Percentiles rank a stretch among this genome's conserved stretches.
Conservation (phyloP, 768 basidiomycete genomes). For the Suillus subalutaceus region DNA sequence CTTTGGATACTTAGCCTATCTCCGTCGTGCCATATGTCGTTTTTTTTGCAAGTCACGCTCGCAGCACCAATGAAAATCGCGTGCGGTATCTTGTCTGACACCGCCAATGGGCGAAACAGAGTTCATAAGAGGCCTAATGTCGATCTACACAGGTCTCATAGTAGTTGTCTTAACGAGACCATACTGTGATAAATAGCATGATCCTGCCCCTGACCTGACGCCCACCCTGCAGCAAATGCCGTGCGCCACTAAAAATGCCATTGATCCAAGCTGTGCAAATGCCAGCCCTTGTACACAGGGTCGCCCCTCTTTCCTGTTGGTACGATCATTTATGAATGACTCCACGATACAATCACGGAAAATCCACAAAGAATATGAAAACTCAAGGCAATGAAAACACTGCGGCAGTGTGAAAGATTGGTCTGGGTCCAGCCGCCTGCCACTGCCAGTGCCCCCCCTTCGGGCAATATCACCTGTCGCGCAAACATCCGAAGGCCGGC, state of each 20-base stretch:
- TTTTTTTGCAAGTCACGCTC: conserved; percentile 10
- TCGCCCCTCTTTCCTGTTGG: conserved; percentile 14
- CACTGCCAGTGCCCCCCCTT: neutral
- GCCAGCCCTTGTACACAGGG: conserved; percentile 14
- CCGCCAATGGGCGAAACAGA: neutral
- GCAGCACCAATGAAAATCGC: conserved; percentile 1
- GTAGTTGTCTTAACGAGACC: neutral
- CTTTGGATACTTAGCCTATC: neutral
- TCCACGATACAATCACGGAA: conserved; percentile 9
- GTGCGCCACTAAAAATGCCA: conserved; percentile 22
- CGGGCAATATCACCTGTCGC: neutral
- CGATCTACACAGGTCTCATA: neutral
- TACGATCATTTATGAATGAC: conserved; percentile 15
- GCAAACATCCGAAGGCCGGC: neutral
- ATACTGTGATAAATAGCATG: neutral
- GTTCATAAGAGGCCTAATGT: conserved; percentile 4
- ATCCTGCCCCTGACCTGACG: neutral
- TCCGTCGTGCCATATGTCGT: conserved; percentile 8
- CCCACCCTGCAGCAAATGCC: conserved; percentile 19
- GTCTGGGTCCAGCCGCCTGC: too few species aligned
- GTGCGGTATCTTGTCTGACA: neutral
- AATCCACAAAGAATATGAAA: conserved; percentile 3
- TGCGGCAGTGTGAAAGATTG: too few species aligned
- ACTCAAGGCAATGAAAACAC: neutral
- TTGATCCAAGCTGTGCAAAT: conserved; percentile 16